A percentile compares a stretch with the other conserved stretches of the same genome.
Evolutionary conservation across 208 protist genomes (phyloP).

Genomic region (Lotmaria passim): DNA sequence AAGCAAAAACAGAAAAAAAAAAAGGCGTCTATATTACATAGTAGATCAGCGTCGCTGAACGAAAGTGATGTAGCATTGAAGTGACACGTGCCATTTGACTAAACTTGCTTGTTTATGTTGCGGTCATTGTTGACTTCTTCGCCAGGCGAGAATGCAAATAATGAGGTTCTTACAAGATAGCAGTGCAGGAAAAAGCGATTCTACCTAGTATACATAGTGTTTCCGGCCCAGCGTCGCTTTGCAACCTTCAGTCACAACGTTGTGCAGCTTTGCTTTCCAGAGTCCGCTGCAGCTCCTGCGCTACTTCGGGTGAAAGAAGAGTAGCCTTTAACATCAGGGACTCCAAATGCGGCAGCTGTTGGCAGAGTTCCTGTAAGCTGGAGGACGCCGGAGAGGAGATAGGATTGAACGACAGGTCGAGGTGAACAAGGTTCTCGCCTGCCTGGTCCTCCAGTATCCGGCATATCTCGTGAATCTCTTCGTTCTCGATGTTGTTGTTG

Average conservation of each 20-base stretch:
- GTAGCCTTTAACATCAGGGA: slow-evolving; percentile 38
- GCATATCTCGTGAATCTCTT: slow-evolving; percentile 42
- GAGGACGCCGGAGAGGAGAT: slow-evolving; percentile 32
- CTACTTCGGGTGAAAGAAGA: not conserved
- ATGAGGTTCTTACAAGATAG: too few species aligned
- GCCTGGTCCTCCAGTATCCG: slow-evolving; percentile 22
- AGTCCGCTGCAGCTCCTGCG: slow-evolving; percentile 4
- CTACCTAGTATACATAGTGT: not conserved
- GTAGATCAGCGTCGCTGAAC: too few species aligned
- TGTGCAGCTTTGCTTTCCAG: not conserved
- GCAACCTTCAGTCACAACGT: not conserved
- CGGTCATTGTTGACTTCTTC: too few species aligned
- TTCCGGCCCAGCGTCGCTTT: not conserved
- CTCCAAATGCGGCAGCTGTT: slow-evolving; percentile 14
- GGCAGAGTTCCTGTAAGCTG: slow-evolving; percentile 28
- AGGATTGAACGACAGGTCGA: slow-evolving; percentile 60
- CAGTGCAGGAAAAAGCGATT: too few species aligned
- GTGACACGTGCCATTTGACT: too few species aligned
- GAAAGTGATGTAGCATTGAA: too few species aligned
- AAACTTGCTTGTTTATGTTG: too few species aligned
- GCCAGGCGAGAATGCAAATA: too few species aligned
- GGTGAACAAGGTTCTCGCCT: slow-evolving; percentile 31
- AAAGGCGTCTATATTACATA: too few species aligned
- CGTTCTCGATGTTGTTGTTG: slow-evolving; percentile 62
- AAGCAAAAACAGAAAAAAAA: too few species aligned